phyloP scores from a whole-genome alignment of 768 basidiomycete species.

The Tricholoma sp. region DNA sequence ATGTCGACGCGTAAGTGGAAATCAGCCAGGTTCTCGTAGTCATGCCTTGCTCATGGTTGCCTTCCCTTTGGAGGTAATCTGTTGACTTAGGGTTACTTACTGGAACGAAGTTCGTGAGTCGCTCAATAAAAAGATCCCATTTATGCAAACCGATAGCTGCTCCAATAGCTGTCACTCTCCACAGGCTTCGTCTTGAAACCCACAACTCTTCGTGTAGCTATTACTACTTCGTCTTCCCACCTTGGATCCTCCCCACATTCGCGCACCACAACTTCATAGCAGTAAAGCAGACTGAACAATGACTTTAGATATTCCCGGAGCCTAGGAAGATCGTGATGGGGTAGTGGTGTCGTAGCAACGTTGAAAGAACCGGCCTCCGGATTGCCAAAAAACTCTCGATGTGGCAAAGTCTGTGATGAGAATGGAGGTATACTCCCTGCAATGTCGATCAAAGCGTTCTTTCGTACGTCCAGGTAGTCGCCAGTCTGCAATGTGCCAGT shows the following conservation, averaged over 20 bases:
- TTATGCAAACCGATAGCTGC: neutral
- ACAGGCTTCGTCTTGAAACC: neutral
- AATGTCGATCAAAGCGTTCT: too few relatives aligned
- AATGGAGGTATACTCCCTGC: neutral
- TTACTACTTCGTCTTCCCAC: neutral
- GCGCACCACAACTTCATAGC: neutral
- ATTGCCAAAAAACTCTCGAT: neutral
- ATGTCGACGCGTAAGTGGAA: too few relatives aligned
- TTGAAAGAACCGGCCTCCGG: neutral
- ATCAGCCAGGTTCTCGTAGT: too few relatives aligned
- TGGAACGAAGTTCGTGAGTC: too few relatives aligned
- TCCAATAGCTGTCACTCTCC: neutral
- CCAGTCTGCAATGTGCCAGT: slow-evolving; percentile 10
- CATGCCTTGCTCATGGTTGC: too few relatives aligned
- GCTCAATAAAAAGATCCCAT: too few relatives aligned
- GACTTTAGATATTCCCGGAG: neutral
- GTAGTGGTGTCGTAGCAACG: neutral
- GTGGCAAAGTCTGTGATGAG: neutral
- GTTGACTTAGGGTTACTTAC: too few relatives aligned
- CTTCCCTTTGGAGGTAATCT: too few relatives aligned
- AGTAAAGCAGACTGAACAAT: neutral
- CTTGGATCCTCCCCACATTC: neutral
- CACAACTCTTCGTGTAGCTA: neutral
- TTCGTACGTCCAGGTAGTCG: neutral
- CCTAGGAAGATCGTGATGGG: neutral